Evolutionary conservation across 176 grass and related monocot species (phyloP).

Genomic region (Oryza glaberrima): DNA sequence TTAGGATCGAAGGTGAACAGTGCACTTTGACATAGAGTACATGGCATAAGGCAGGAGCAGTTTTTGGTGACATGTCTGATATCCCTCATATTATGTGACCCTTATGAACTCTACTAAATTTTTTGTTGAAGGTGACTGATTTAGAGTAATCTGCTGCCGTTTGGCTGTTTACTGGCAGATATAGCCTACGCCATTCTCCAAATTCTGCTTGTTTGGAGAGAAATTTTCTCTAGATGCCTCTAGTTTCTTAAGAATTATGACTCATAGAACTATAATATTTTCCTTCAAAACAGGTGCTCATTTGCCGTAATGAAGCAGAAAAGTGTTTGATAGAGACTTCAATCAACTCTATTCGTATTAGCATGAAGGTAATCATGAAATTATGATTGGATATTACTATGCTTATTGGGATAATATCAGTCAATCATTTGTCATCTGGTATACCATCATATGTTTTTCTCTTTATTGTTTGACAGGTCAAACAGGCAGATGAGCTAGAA

Average conservation of each 20-base stretch:
- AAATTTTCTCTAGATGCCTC: not conserved
- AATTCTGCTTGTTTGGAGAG: not conserved
- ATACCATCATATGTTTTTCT: slow-evolving; percentile 16
- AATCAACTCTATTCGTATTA: slow-evolving; percentile 95
- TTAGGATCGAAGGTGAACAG: not conserved
- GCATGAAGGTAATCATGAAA: slow-evolving; percentile 69
- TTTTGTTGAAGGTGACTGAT: not conserved
- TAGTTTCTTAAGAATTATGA: slow-evolving; percentile 3
- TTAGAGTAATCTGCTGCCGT: not conserved
- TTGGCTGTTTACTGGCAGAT: slow-evolving; percentile 5
- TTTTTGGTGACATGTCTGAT: not conserved
- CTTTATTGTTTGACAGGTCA: slow-evolving; percentile 61
- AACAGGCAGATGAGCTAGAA: slow-evolving; percentile 97
- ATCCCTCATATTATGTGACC: not conserved
- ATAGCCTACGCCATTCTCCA: not conserved
- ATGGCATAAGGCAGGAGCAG: not conserved
- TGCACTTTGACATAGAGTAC: not conserved
- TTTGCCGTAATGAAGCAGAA: slow-evolving; percentile 96
- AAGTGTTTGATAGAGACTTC: slow-evolving; percentile 98
- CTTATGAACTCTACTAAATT: not conserved
- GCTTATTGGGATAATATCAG: not conserved
- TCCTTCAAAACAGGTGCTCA: slow-evolving; percentile 68
- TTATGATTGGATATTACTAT: not conserved
- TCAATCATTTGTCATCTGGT: slow-evolving; percentile 17
- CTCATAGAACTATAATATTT: not conserved